Evolutionary conservation across 805 yeast genomes (phyloP).

Genomic region (Candida glaebosa): DNA sequence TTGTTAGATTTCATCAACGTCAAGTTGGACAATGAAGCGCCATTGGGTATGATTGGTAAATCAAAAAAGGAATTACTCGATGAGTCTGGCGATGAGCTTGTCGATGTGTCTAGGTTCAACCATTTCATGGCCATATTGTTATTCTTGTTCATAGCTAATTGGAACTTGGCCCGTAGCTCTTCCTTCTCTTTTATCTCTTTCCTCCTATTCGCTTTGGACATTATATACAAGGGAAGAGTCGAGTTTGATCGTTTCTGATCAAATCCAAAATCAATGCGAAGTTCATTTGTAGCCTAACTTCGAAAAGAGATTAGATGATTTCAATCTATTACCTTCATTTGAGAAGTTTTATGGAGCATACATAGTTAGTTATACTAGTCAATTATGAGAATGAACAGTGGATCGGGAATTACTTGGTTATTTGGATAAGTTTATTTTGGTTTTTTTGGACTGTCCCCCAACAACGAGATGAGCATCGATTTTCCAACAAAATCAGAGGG

Average conservation of each 20-base stretch:
- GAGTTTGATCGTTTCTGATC: no score
- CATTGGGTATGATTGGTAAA: conserved; percentile 33
- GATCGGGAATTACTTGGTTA: no score
- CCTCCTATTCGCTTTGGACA: conserved; percentile 22
- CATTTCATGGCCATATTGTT: conserved; percentile 36
- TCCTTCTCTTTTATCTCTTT: conserved; percentile 46
- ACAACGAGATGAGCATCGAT: no score
- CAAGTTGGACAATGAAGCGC: conserved; percentile 24
- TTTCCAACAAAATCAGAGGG: no score
- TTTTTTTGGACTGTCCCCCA: no score
- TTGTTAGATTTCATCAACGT: conserved; percentile 6
- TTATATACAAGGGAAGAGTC: no score
- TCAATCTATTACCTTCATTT: no score
- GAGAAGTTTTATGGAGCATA: no score
- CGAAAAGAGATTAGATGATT: no score
- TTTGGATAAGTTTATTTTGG: no score
- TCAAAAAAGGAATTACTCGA: conserved; percentile 21
- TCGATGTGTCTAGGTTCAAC: conserved; percentile 20
- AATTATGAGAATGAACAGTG: no score
- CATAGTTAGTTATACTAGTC: no score
- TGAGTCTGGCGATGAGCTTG: conserved; percentile 2
- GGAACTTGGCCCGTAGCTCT: conserved; percentile 45
- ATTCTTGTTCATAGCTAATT: conserved; percentile 37
- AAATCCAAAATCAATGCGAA: not conserved
- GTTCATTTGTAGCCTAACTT: not conserved